phyloP scores from a whole-genome alignment of 1,284 basidiomycete genomes.

The Exsudoporus floridanus region DNA sequence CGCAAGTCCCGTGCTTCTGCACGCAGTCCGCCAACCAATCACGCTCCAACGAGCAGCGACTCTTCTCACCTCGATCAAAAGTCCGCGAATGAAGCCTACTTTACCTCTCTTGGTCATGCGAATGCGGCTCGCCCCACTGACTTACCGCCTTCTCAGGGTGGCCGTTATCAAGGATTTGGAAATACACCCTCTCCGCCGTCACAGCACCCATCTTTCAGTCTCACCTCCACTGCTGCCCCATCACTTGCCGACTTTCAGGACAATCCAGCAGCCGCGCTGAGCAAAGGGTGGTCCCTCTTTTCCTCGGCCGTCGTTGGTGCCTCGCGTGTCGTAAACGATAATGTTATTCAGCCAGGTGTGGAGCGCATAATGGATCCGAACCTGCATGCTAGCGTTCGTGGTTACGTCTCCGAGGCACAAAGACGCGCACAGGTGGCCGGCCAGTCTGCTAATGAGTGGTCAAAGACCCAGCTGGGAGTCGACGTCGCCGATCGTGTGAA shows the following conservation, averaged over 20 bases:
- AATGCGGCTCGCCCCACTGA: constrained; percentile 72
- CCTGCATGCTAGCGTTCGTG: constrained; percentile 68
- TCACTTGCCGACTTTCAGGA: constrained; percentile 73
- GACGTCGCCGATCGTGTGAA: constrained; percentile 74
- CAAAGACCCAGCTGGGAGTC: constrained; percentile 70
- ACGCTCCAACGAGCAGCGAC: constrained; percentile 39
- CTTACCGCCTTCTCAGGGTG: constrained; percentile 82
- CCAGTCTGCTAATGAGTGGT: constrained; percentile 68
- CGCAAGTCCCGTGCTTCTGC: constrained; percentile 72
- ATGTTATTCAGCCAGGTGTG: constrained; percentile 79
- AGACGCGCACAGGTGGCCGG: constrained; percentile 59
- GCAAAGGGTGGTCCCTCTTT: constrained; percentile 85
- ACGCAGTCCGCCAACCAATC: constrained; percentile 42
- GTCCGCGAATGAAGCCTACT: constrained; percentile 73
- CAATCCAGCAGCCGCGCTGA: constrained; percentile 73
- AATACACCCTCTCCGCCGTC: constrained; percentile 60
- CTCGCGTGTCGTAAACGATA: constrained; percentile 71
- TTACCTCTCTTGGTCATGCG: constrained; percentile 65
- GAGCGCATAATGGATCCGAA: constrained; percentile 74
- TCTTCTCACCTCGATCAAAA: constrained; percentile 53
- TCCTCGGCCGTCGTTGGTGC: constrained; percentile 74
- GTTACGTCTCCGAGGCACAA: constrained; percentile 68
- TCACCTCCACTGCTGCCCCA: constrained; percentile 73
- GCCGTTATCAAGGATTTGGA: constrained; percentile 83
- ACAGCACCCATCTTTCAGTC: constrained; percentile 57